Percentiles rank a stretch among this genome's conserved stretches.
Conservation (phyloP, 371 early-diverging fungal species). For the Mucor lusitanicus region DNA sequence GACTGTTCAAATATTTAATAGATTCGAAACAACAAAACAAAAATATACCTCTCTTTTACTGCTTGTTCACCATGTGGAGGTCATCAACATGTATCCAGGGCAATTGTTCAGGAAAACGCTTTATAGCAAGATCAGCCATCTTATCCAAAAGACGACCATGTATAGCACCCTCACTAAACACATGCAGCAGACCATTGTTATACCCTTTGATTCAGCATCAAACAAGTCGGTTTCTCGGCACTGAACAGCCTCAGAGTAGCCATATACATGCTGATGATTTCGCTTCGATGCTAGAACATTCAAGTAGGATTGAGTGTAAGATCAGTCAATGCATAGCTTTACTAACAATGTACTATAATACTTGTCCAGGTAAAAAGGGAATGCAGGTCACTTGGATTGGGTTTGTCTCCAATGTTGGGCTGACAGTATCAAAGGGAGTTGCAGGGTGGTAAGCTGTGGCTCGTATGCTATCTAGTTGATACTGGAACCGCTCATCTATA, state of each 20-base stretch:
- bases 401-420: slow-evolving; percentile 58
- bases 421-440: slow-evolving; percentile 62
- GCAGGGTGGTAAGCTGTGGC: slow-evolving; percentile 53
- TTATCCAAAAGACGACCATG: background rate
- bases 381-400: slow-evolving; percentile 65
- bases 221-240: slow-evolving; percentile 2
- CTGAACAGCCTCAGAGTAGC: background rate
- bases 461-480: background rate
- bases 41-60: slow-evolving; percentile 2
- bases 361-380: slow-evolving; percentile 45
- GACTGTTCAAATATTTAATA: slow-evolving; percentile 2
- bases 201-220: background rate
- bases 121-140: background rate
- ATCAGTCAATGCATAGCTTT: background rate
- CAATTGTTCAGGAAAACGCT: background rate
- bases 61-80: background rate
- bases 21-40: background rate
- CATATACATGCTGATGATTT: slow-evolving; percentile 5
- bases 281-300: slow-evolving; percentile 13
- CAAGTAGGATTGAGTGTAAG: background rate
- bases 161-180: background rate
- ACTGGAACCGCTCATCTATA: background rate
- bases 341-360: background rate
- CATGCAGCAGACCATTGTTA: background rate
- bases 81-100: background rate